phyloP scores from a whole-genome alignment of 2,329 filamentous ascomycete species.

The Fusarium phyllophilum region DNA sequence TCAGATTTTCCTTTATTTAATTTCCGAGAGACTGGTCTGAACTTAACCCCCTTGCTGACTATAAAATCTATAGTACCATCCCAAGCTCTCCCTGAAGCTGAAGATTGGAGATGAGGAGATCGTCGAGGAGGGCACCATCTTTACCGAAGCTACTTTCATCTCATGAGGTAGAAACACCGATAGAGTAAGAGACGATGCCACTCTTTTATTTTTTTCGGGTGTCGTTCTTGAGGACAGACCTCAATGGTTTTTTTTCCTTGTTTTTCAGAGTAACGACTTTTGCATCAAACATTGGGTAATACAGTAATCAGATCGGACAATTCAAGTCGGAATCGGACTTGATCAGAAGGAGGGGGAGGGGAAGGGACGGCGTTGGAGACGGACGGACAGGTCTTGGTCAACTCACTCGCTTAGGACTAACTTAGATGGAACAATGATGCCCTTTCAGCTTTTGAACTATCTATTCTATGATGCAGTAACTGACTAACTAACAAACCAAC shows the following conservation, averaged over 20 bases:
- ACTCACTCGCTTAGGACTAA: slow-evolving; percentile 40
- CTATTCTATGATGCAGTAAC: not conserved
- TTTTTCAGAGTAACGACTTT: slow-evolving; percentile 36
- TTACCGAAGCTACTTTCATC: slow-evolving; percentile 97
- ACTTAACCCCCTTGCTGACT: slow-evolving; percentile 24
- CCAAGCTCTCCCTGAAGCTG: slow-evolving; percentile 78
- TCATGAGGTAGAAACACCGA: slow-evolving; percentile 59
- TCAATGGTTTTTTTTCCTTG: not conserved
- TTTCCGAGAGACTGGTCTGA: slow-evolving; percentile 7
- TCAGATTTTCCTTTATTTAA: slow-evolving; percentile 38
- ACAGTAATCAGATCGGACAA: slow-evolving; percentile 35
- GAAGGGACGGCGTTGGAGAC: slow-evolving; percentile 45
- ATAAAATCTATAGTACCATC: slow-evolving; percentile 69
- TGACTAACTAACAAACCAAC: not conserved
- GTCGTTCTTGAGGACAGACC: not conserved
- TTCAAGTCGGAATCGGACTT: not conserved
- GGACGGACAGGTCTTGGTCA: slow-evolving; percentile 41
- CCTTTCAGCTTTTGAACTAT: slow-evolving; percentile 23
- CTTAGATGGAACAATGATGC: slow-evolving; percentile 42
- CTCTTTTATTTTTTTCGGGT: not conserved
- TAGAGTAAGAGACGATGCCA: not conserved
- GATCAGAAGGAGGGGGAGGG: slow-evolving; percentile 21
- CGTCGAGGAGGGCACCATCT: slow-evolving; percentile 80
- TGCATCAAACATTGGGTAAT: slow-evolving; percentile 44
- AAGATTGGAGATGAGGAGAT: slow-evolving; percentile 85